Evolutionary conservation across 2,329 filamentous ascomycete species (phyloP), one percentile per base, ranked within the genome.

Genomic region (Triangularia setosa): DNA sequence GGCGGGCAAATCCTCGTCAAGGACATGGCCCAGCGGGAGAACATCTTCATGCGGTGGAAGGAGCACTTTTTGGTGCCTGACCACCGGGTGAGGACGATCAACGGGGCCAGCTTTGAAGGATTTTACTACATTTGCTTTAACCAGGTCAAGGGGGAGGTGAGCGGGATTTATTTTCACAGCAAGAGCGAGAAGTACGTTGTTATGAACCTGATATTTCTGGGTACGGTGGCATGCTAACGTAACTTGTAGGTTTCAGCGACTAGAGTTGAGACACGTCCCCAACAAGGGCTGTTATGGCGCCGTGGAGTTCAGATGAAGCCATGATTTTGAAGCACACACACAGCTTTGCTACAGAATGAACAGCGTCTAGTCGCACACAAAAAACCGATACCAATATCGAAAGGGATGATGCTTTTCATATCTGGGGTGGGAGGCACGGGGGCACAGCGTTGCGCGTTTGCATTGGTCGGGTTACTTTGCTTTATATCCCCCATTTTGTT

Each of bases 111-210:
- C 73, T 99, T 98, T 66, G 95, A 99, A 74, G 95, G 95, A 0
- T 99, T 99, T 75, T 99, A 98, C 76, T 99, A 99, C 74, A 98
- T 99, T 70, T 97, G 93, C 79, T 98, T 98, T 80, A 97, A 98
- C 76, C 94, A 98, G 78, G 81, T 92, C 58, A 86, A 89, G 68
- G 95, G 94, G 7, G 89, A 85, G 68, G 90, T 99, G 48, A 93
- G 88, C 73, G 95, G 95, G 18, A 97, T 98, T 64, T 99, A 99
- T 78, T 99, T 97, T 76, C 95, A 99, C 79, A 91, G 92, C 12
- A 97, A 96, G 80, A 98, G 93, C 79, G 94, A 98, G 80, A 97
- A 94, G 92, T 97, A 79, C 79, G 90, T 85, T 62, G 24, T 44
- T 23, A n/a, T 56, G 2, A 23, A 16, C 11, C 6, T 52, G 57